Percentiles rank a stretch among this genome's conserved stretches.
Conservation (phyloP, 2,329 filamentous ascomycete species). For the Hypomyces rosellus region DNA sequence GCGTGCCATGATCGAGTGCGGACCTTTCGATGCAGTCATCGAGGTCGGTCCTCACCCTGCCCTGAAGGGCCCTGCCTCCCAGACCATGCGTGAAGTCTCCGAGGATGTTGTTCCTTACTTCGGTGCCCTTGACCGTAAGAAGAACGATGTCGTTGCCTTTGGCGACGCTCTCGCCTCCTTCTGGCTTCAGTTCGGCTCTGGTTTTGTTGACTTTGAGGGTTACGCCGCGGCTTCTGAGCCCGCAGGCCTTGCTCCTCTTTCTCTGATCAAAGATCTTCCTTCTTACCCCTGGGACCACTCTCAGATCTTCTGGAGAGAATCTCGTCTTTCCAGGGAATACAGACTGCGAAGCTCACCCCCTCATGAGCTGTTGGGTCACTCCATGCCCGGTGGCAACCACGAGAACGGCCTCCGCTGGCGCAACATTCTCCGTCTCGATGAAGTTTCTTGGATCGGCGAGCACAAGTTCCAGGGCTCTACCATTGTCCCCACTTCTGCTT, state of each 20-base stretch:
- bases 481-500: slow-evolving; percentile 35
- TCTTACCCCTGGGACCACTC: slow-evolving; percentile 3
- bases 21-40: background rate
- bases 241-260: background rate
- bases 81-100: background rate
- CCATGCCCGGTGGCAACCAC: slow-evolving; percentile 1
- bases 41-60: slow-evolving; percentile 3
- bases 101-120: background rate
- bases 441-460: slow-evolving; percentile 33
- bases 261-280: background rate
- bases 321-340: background rate
- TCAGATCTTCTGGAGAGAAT: background rate
- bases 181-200: background rate
- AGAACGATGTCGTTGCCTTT: background rate
- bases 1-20: background rate
- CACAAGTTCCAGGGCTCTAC: slow-evolving; percentile 28
- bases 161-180: background rate
- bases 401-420: slow-evolving; percentile 18
- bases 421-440: slow-evolving; percentile 18
- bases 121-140: background rate
- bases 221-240: background rate
- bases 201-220: background rate
- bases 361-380: slow-evolving; percentile 34
- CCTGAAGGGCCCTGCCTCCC: background rate
- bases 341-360: background rate